These are phyloP conservation scores for Macrocybe gigantea DNA, from an alignment of 768 basidiomycete genomes.

Conservation along the genomic window DNA sequence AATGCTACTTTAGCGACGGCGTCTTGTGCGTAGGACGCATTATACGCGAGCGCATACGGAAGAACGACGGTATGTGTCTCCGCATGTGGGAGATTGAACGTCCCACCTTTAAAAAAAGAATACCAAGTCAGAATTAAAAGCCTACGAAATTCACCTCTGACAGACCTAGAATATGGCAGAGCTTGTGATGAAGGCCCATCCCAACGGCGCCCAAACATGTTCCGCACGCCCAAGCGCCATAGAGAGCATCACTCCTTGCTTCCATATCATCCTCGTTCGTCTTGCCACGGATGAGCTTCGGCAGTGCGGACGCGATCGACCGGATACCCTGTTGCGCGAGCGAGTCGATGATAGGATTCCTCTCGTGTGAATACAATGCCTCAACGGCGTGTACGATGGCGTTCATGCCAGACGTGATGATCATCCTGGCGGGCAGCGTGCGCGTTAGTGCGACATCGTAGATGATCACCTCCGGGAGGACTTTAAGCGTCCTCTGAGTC, in stretches of 20 bases:
- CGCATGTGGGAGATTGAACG: conserved; percentile 33
- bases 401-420: conserved; percentile 32
- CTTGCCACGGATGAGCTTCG: conserved; percentile 14
- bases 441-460: conserved; percentile 34
- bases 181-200: conserved; percentile 34
- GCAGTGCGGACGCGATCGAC: conserved; percentile 23
- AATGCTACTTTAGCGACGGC: conserved; percentile 26
- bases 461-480: conserved; percentile 33
- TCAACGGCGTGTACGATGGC: conserved; percentile 37
- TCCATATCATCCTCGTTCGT: conserved; percentile 17
- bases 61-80: conserved; percentile 39
- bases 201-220: conserved; percentile 27
- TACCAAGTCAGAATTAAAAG: conserved; percentile 1
- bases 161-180: conserved; percentile 31
- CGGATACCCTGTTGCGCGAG: conserved; percentile 31
- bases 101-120: conserved; percentile 19
- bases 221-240: conserved; percentile 32
- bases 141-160: conserved; percentile 12
- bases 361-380: conserved; percentile 30
- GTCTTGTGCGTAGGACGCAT: conserved; percentile 24
- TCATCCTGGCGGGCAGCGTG: conserved; percentile 25
- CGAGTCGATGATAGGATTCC: conserved; percentile 29
- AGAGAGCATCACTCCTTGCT: conserved; percentile 27
- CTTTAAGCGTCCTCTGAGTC: conserved; percentile 28
- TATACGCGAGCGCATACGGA: conserved; percentile 33